These are phyloP conservation scores for Saposhnikovia divaricata DNA, from an alignment of 129 eudicot genomes.

Conservation along the genomic window DNA sequence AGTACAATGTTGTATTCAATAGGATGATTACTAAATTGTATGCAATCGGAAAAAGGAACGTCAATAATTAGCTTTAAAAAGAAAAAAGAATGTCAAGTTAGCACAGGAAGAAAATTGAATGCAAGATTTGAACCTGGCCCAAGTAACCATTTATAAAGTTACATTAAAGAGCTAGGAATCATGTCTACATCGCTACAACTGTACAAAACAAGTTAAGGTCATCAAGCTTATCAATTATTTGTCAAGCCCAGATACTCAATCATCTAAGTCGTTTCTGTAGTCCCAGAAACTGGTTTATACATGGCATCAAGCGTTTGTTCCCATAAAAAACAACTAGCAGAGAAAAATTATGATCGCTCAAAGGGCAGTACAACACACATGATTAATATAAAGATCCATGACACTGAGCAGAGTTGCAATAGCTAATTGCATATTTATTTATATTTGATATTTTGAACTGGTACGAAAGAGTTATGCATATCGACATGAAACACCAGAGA, in stretches of 20 bases:
- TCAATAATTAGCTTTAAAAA: too few relatives aligned
- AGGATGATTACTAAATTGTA: too few relatives aligned
- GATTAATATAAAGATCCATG: background rate
- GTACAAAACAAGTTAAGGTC: background rate
- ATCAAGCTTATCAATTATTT: background rate
- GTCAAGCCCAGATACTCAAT: background rate
- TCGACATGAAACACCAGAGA: background rate
- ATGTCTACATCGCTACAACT: background rate
- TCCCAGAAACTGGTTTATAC: background rate
- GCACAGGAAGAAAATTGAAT: too few relatives aligned
- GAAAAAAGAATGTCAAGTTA: too few relatives aligned
- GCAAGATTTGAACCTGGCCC: background rate
- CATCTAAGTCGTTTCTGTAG: background rate
- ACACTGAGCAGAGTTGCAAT: background rate
- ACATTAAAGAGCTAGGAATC: background rate
- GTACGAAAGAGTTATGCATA: background rate
- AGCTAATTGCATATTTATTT: background rate
- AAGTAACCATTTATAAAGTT: background rate
- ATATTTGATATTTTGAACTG: background rate
- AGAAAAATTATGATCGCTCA: background rate
- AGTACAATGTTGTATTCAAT: too few relatives aligned
- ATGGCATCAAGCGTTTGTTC: background rate
- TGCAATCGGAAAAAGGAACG: too few relatives aligned
- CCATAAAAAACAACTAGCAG: background rate
- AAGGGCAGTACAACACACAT: background rate